These are phyloP conservation scores for Pleurotus tuber-regium DNA, from an alignment of 768 basidiomycete species.

Conservation along the genomic window DNA sequence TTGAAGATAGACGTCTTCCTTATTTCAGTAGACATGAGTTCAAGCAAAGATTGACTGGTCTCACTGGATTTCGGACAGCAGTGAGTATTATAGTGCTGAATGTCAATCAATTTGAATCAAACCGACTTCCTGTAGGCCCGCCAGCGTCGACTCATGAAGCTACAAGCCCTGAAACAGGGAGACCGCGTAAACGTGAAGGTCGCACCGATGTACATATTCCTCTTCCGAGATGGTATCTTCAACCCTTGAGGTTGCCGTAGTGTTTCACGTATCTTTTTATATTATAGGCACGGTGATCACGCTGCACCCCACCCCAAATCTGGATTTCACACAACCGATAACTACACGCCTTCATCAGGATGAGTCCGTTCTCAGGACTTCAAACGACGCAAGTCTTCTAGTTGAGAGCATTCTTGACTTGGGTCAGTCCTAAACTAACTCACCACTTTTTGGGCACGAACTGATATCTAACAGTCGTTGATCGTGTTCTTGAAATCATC, in stretches of 20 bases:
- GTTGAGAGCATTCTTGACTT: conserved; percentile 62
- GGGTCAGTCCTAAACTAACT: conserved; percentile 20
- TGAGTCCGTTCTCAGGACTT: conserved; percentile 59
- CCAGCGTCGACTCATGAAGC: conserved; percentile 21
- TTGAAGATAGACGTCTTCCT: neutral
- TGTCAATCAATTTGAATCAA: too few species aligned
- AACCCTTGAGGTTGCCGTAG: neutral
- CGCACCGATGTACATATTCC: conserved; percentile 62
- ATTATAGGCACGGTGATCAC: conserved; percentile 59
- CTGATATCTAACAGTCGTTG: conserved; percentile 48
- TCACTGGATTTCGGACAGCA: neutral
- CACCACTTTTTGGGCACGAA: neutral
- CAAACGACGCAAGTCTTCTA: conserved; percentile 60
- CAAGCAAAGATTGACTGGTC: neutral
- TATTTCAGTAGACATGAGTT: neutral
- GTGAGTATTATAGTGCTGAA: neutral
- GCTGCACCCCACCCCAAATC: conserved; percentile 42
- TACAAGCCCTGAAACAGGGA: conserved; percentile 36
- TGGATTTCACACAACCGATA: conserved; percentile 54
- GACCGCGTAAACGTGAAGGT: conserved; percentile 55
- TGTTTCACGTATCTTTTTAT: too few species aligned
- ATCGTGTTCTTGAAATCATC: conserved; percentile 63
- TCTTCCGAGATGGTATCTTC: conserved; percentile 53
- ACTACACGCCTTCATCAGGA: conserved; percentile 49
- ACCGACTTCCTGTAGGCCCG: conserved; percentile 17